Conservation (phyloP, 768 basidiomycete species). For the Galerina sulciceps region DNA sequence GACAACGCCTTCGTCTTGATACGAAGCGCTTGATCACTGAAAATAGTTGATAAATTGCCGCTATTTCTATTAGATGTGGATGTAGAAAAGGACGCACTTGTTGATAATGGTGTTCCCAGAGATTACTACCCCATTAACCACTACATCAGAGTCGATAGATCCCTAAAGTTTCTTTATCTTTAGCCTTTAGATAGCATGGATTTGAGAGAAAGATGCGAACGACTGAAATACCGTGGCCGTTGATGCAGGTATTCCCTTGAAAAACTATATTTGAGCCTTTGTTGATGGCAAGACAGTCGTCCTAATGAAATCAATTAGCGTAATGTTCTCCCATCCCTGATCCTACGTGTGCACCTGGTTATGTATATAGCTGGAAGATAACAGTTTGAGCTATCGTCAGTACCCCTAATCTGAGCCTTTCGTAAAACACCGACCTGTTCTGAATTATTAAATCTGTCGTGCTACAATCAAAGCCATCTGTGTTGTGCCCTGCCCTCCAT, state of each 20-base stretch:
- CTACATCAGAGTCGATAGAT: slow-evolving; percentile 50
- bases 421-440: slow-evolving; percentile 37
- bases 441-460: slow-evolving; percentile 42
- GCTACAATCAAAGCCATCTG: slow-evolving; percentile 52
- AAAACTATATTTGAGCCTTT: slow-evolving; percentile 49
- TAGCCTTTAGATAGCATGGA: background rate
- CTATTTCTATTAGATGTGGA: background rate
- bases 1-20: slow-evolving; percentile 60
- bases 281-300: slow-evolving; percentile 67
- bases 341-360: slow-evolving; percentile 42
- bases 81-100: slow-evolving; percentile 40
- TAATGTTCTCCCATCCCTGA: slow-evolving; percentile 18
- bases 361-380: slow-evolving; percentile 30
- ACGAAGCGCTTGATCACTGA: slow-evolving; percentile 57
- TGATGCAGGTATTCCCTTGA: slow-evolving; percentile 54
- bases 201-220: slow-evolving; percentile 24
- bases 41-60: background rate
- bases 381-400: background rate
- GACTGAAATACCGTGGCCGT: slow-evolving; percentile 70
- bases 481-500: slow-evolving; percentile 42
- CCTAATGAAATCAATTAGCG: slow-evolving; percentile 27
- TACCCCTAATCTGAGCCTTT: background rate
- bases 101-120: slow-evolving; percentile 56
- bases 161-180: slow-evolving; percentile 40
- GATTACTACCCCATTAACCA: slow-evolving; percentile 53